Conservation (phyloP, 2,329 filamentous ascomycete species). For the Penicillium sp. region DNA sequence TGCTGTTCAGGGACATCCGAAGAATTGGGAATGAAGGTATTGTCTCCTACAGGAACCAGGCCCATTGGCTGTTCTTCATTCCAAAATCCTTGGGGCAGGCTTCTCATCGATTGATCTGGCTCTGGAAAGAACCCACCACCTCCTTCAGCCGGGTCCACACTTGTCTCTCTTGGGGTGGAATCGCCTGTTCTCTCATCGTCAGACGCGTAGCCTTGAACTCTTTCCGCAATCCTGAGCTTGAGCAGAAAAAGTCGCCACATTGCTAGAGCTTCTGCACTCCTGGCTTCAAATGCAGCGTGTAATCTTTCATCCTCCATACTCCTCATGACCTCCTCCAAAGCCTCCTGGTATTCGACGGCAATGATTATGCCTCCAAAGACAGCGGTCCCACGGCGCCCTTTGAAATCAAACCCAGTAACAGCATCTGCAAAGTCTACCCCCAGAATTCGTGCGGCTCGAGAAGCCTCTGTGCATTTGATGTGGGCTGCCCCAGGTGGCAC, state of each 20-base stretch:
- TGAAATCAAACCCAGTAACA: constrained; percentile 86
- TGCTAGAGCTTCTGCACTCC: constrained; percentile 51
- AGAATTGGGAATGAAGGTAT: not conserved
- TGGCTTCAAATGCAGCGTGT: constrained; percentile 60
- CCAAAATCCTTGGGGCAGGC: not conserved
- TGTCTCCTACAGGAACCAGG: not conserved
- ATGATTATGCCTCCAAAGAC: constrained; percentile 77
- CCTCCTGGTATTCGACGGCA: constrained; percentile 69
- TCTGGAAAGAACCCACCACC: constrained; percentile 44
- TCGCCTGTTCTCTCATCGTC: constrained; percentile 38
- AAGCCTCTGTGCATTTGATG: constrained; percentile 58
- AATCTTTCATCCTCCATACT: constrained; percentile 67
- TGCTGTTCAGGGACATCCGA: not conserved
- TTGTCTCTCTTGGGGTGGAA: constrained; percentile 38
- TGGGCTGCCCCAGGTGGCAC: constrained; percentile 61
- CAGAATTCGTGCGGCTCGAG: constrained; percentile 71
- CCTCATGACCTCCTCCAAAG: constrained; percentile 66
- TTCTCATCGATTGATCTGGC: constrained; percentile 16
- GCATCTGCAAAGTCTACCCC: constrained; percentile 86
- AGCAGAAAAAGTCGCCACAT: constrained; percentile 62
- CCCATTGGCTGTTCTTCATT: not conserved
- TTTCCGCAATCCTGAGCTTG: constrained; percentile 68
- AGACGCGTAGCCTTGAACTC: constrained; percentile 61
- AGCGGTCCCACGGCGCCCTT: constrained; percentile 75
- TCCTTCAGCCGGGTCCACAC: constrained; percentile 25